Evolutionary conservation across 768 basidiomycete species (phyloP).

Genomic region (Holtermanniella nyarrowii): DNA sequence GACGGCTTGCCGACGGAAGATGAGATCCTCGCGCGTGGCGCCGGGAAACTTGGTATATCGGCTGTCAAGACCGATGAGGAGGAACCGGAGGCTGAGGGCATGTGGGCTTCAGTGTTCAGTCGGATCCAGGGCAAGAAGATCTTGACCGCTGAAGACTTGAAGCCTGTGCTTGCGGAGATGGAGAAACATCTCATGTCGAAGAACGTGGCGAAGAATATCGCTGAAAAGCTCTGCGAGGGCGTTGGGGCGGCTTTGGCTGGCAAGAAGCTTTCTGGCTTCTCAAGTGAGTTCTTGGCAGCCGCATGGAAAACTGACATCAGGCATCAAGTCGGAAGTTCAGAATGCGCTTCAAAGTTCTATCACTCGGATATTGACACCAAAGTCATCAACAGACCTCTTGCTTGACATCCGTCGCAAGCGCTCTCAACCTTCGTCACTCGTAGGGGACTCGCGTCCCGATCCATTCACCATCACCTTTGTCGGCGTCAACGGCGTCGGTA

Average conservation of each 20-base stretch:
- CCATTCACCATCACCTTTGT: constrained; percentile 95
- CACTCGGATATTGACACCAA: constrained; percentile 89
- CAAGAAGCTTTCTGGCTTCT: constrained; percentile 80
- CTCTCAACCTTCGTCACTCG: constrained; percentile 47
- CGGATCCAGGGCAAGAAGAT: constrained; percentile 72
- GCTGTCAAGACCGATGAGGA: constrained; percentile 11
- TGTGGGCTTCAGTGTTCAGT: constrained; percentile 69
- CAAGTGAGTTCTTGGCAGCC: constrained; percentile 50
- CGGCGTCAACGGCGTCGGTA: constrained; percentile 97
- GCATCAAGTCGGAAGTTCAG: constrained; percentile 73
- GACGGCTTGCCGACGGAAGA: constrained; percentile 34
- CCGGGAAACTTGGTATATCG: constrained; percentile 5
- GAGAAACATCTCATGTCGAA: constrained; percentile 97
- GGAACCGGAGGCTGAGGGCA: constrained; percentile 43
- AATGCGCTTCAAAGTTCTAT: constrained; percentile 71
- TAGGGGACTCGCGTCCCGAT: constrained; percentile 55
- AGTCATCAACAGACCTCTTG: constrained; percentile 91
- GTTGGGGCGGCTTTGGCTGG: constrained; percentile 85
- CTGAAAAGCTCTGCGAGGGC: constrained; percentile 86
- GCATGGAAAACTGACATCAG: constrained; percentile 43
- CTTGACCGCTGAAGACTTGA: constrained; percentile 68
- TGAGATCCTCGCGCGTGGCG: constrained; percentile 34
- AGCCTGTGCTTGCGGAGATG: constrained; percentile 84
- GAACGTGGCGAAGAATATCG: constrained; percentile 92
- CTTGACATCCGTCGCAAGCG: constrained; percentile 85